These are phyloP conservation scores for Aspergillus sergii DNA, from an alignment of 2,329 filamentous ascomycete species.

Conservation along the genomic window DNA sequence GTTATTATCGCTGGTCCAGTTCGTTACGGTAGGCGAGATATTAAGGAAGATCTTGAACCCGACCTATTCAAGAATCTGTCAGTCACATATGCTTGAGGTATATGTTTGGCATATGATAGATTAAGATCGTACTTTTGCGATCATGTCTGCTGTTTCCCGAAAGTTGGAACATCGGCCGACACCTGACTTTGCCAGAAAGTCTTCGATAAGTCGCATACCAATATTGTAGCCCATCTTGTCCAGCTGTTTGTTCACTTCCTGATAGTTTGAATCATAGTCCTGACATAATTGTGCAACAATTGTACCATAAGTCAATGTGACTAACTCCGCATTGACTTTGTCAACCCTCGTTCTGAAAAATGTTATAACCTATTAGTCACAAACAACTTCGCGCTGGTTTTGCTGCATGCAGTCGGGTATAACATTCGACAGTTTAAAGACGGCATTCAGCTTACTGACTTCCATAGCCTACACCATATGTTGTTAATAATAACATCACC, in stretches of 20 bases:
- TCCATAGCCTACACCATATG: constrained; percentile 73
- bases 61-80: constrained; percentile 58
- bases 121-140: constrained; percentile 71
- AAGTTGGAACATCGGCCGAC: constrained; percentile 90
- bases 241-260: constrained; percentile 94
- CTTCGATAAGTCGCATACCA: constrained; percentile 90
- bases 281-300: constrained; percentile 96
- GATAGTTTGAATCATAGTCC: constrained; percentile 92
- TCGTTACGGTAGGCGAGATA: constrained; percentile 87
- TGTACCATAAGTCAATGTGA: constrained; percentile 95
- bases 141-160: constrained; percentile 93
- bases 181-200: constrained; percentile 94
- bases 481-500: constrained; percentile 26
- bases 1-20: constrained; percentile 95
- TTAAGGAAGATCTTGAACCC: constrained; percentile 99
- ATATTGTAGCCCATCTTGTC: constrained; percentile 99
- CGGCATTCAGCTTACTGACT: constrained; percentile 62
- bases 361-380: constrained; percentile 18
- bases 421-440: background rate
- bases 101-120: background rate
- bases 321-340: constrained; percentile 96
- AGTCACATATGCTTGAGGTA: constrained; percentile 8
- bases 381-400: background rate
- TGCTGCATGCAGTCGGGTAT: background rate
- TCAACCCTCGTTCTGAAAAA: constrained; percentile 80